Base-by-base conservation (phyloP, 768 basidiomycete genomes). In the Mycena rebaudengoi region DNA sequence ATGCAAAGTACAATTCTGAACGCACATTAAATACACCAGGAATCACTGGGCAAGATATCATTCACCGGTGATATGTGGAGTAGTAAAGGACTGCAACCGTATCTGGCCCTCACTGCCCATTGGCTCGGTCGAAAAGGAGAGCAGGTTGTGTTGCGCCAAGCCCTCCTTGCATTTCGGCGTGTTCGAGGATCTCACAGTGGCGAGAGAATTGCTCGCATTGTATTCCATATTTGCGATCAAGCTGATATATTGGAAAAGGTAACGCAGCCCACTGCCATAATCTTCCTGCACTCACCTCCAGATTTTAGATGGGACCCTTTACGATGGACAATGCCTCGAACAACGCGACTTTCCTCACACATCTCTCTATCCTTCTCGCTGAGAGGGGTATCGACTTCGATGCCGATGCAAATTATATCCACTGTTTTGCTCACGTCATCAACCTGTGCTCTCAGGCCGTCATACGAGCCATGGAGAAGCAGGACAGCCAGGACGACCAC, bases 281-380 rank as follows among this genome's bases (percentile, higher is more conserved):
- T 57, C 40, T 26, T 57, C 33, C 35, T 40, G n/a, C 20, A 25
- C 46, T 46, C 46, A 40, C 29, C 40, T 41, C 26, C 37, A 40
- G 29, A 46, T 40, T 30, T 16, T 23, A 40, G 46, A 40, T 50
- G 26, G 44, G 57, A 23, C 45, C 30, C 14, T 53, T 54, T 23
- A 54, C 52, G 37, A 37, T 53, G 35, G 51, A 53, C 37, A 53
- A 40, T 41, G 52, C 52, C 23, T 54, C 52, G 10, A 55, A 55
- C 21, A 55, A 55, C 21, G 18, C 40, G 21, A 43, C 53, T 7
- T 43, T 55, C 40, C 13, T 55, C 10, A 7, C 13, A 12, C 53
- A 55, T 55, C 8, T 55, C 40, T 41, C 40, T 12, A 28, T 35
- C 16, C 50, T 51, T 33, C 50, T 51, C 16, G 32, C 35, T 12